phyloP scores from a whole-genome alignment of 352 stramenopile species.

The Aphanomyces astaci region DNA sequence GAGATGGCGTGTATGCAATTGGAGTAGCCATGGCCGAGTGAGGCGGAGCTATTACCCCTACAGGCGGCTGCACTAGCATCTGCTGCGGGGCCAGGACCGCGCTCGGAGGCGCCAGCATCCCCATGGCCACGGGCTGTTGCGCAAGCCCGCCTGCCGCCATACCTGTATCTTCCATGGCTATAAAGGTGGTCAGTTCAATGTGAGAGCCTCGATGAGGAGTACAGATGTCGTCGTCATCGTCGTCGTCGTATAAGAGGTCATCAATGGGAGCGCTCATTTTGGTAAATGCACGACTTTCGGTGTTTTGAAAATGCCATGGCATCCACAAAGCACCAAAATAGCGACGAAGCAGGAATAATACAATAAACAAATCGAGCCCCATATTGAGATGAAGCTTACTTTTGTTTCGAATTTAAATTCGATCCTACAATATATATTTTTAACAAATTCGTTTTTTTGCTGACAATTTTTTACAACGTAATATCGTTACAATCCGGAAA shows the following conservation, averaged over 20 bases:
- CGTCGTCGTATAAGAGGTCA: slow-evolving; percentile 69
- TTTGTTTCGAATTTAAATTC: too few species aligned
- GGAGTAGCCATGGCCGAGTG: neutral
- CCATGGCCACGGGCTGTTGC: neutral
- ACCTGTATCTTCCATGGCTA: neutral
- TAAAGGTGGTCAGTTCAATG: neutral
- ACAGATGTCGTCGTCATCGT: slow-evolving; percentile 35
- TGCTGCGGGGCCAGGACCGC: neutral
- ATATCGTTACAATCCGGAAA: too few species aligned
- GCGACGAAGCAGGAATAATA: too few species aligned
- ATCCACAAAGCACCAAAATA: slow-evolving; percentile 4
- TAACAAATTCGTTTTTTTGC: too few species aligned
- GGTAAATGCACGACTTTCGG: neutral
- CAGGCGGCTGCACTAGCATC: slow-evolving; percentile 10
- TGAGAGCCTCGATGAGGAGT: neutral
- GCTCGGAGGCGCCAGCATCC: slow-evolving; percentile 1
- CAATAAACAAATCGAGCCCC: too few species aligned
- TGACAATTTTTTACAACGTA: too few species aligned
- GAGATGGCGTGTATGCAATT: slow-evolving; percentile 14
- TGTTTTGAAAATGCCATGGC: neutral
- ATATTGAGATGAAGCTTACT: too few species aligned
- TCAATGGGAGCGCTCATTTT: slow-evolving; percentile 79
- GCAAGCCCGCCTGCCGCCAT: neutral
- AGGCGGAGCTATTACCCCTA: slow-evolving; percentile 6
- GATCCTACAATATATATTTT: too few species aligned